phyloP scores from a whole-genome alignment of 2,329 filamentous ascomycete genomes.

The Microcera coccophila region DNA sequence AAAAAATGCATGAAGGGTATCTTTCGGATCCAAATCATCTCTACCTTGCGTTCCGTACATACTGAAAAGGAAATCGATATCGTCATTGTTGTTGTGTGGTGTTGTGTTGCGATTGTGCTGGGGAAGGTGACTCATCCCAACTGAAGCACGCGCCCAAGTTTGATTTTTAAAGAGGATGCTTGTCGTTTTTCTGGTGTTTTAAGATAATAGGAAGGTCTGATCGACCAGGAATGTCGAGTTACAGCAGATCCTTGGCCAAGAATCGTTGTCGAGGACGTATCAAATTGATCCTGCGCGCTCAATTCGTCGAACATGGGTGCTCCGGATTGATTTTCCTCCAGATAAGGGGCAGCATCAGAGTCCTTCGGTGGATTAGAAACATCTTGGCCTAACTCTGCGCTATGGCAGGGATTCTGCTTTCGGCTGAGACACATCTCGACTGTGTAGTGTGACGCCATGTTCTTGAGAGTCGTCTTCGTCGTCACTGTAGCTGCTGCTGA shows the following conservation, averaged over 20 bases:
- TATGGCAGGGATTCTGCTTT: no score
- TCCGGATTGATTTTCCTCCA: no score
- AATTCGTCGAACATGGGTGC: no score
- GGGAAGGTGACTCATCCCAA: constrained; percentile 3
- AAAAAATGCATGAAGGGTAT: constrained; percentile 18
- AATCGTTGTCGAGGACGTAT: background rate
- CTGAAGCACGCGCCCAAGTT: background rate
- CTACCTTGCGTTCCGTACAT: constrained; percentile 16
- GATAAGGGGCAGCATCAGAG: no score
- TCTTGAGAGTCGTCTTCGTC: no score
- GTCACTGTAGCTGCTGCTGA: constrained; percentile 52
- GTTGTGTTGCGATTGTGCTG: constrained; percentile 8
- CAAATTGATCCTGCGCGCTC: no score
- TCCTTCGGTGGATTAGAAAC: no score
- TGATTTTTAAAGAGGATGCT: constrained; percentile 6
- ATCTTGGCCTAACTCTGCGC: no score
- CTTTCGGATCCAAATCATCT: constrained; percentile 20
- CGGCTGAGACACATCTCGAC: no score
- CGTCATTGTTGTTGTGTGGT: constrained; percentile 6
- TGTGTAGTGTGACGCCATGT: no score
- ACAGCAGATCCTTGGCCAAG: background rate
- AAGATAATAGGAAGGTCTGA: no score
- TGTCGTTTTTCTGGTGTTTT: constrained; percentile 6
- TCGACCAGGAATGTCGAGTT: no score
- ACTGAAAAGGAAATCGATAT: constrained; percentile 10